Percentiles rank a stretch among this genome's conserved stretches.
These are phyloP conservation scores for Cucurbita argyrosperma DNA, from an alignment of 306 rosid genomes.

Conservation along the genomic window DNA sequence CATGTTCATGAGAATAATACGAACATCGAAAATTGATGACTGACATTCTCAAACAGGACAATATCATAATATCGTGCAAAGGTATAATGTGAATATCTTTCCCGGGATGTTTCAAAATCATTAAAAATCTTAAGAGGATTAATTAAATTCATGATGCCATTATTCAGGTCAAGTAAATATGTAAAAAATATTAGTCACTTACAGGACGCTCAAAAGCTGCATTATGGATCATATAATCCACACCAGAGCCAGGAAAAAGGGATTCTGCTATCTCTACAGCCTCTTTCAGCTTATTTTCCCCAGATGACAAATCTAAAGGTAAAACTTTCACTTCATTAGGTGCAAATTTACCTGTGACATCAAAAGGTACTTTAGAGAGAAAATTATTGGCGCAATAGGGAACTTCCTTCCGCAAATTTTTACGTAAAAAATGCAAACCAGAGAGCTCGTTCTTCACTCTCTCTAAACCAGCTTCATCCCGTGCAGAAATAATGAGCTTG, in stretches of 20 bases:
- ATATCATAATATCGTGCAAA: neutral
- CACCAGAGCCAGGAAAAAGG: slow-evolving; percentile 53
- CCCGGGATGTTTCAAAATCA: neutral
- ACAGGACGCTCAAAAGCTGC: slow-evolving; percentile 96
- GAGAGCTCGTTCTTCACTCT: slow-evolving; percentile 54
- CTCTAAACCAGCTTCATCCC: slow-evolving; percentile 71
- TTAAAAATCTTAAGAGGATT: neutral
- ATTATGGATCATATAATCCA: slow-evolving; percentile 88
- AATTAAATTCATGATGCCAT: neutral
- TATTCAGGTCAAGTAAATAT: neutral
- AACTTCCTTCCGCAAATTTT: neutral
- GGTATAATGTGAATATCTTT: neutral
- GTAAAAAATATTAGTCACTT: slow-evolving; percentile 27
- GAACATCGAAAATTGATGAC: neutral
- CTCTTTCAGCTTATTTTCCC: slow-evolving; percentile 54
- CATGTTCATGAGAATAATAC: neutral
- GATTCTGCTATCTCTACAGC: slow-evolving; percentile 71
- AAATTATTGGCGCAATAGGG: neutral
- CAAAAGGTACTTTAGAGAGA: slow-evolving; percentile 11
- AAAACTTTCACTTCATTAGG: slow-evolving; percentile 58
- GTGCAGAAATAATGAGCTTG: slow-evolving; percentile 78
- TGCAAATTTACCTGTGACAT: slow-evolving; percentile 60
- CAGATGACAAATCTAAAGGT: slow-evolving; percentile 67
- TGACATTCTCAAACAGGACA: neutral
- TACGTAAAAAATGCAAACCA: slow-evolving; percentile 31